Percentiles rank a stretch among this genome's conserved stretches.
Conservation (phyloP, 2,329 filamentous ascomycete genomes). For the Phialophora chinensis region DNA sequence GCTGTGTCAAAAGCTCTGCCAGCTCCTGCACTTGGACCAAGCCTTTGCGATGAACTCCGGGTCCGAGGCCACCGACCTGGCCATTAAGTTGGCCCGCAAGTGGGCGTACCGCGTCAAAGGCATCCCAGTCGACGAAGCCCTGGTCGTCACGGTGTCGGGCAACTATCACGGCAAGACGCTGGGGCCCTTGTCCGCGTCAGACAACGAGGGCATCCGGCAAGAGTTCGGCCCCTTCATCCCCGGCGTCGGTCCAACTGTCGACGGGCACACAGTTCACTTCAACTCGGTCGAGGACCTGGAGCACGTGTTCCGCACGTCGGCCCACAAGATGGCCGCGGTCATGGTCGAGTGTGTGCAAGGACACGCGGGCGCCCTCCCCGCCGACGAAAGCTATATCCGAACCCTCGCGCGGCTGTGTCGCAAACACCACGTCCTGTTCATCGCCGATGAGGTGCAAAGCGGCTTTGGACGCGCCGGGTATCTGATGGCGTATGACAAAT, state of each 20-base stretch:
- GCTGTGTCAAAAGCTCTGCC: conserved; percentile 20
- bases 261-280: not conserved
- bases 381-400: conserved; percentile 6
- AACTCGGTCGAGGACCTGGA: conserved; percentile 6
- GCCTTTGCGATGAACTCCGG: conserved; percentile 28
- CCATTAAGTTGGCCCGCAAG: conserved; percentile 30
- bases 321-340: conserved; percentile 4
- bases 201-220: conserved; percentile 3
- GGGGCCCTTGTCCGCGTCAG: conserved; percentile 19
- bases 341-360: conserved; percentile 22
- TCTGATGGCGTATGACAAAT: conserved; percentile 96
- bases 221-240: conserved; percentile 5
- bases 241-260: not conserved
- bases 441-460: conserved; percentile 92
- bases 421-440: conserved; percentile 56
- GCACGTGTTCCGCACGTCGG: not conserved
- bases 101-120: conserved; percentile 32
- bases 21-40: conserved; percentile 19
- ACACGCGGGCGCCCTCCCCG: not conserved
- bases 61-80: conserved; percentile 28
- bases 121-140: conserved; percentile 25
- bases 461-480: conserved; percentile 88
- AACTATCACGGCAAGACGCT: conserved; percentile 30
- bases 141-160: conserved; percentile 16
- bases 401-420: conserved; percentile 5